These are phyloP conservation scores for Neobulgaria alba DNA, from an alignment of 2,329 filamentous ascomycete genomes.

Conservation along the genomic window DNA sequence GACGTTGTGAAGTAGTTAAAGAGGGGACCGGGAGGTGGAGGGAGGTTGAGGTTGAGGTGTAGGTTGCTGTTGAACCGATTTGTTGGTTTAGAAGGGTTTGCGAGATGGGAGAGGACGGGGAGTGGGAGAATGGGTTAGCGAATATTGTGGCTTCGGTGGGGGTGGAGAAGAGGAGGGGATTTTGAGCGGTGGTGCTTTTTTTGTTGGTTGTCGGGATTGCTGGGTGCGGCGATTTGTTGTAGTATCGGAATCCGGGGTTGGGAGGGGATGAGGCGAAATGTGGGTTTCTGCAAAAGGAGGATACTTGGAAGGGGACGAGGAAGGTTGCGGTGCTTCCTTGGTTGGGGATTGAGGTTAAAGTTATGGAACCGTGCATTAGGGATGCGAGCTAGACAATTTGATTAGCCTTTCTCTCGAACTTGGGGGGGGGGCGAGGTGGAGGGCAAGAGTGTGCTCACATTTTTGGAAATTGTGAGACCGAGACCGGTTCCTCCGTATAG, in stretches of 20 bases:
- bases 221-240: conserved; percentile 1
- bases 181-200: conserved; percentile 6
- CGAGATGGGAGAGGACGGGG: too few relatives aligned
- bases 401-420: not conserved
- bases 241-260: conserved; percentile 5
- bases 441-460: conserved; percentile 17
- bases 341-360: conserved; percentile 9
- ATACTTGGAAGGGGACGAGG: conserved; percentile 16
- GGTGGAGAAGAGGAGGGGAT: conserved; percentile 3
- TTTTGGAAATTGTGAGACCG: conserved; percentile 62
- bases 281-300: conserved; percentile 4
- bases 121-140: too few relatives aligned
- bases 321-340: conserved; percentile 20
- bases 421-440: too few relatives aligned
- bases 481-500: conserved; percentile 72
- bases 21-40: not conserved
- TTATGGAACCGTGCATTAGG: conserved; percentile 19
- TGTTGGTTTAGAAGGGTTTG: conserved; percentile 12
- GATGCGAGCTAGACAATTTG: conserved; percentile 14
- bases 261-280: conserved; percentile 2
- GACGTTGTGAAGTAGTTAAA: conserved; percentile 11
- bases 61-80: conserved; percentile 6
- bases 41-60: conserved; percentile 5
- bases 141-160: too few relatives aligned
- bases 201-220: conserved; percentile 6